Conservation (phyloP, 805 yeast genomes). For the Pichia gijzeniarum region DNA sequence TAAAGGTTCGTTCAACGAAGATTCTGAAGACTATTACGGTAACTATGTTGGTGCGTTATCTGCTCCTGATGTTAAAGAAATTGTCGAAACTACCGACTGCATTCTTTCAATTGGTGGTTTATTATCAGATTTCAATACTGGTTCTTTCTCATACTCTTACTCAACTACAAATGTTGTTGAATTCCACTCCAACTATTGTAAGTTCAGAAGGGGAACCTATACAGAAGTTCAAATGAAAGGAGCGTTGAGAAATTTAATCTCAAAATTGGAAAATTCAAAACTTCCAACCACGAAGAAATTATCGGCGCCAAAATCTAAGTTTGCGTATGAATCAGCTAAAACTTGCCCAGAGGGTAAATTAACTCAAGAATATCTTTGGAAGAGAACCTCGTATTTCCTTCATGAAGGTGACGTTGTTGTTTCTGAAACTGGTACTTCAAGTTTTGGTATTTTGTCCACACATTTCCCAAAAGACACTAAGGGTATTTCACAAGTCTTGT, state of each 20-base stretch:
- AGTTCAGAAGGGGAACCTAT: conserved; percentile 62
- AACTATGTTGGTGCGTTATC: conserved; percentile 82
- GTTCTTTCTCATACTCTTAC: conserved; percentile 74
- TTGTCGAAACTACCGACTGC: conserved; percentile 70
- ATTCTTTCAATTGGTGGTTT: conserved; percentile 76
- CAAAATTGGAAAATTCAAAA: conserved; percentile 28
- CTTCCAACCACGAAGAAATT: conserved; percentile 39
- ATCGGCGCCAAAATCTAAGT: conserved; percentile 44
- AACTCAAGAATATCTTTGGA: conserved; percentile 67
- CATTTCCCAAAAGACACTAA: conserved; percentile 55
- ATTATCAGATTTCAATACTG: conserved; percentile 85
- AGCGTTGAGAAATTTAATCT: conserved; percentile 39
- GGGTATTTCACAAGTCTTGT: conserved; percentile 68
- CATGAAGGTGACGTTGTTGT: conserved; percentile 60
- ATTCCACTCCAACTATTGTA: conserved; percentile 72
- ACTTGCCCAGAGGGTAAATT: conserved; percentile 40
- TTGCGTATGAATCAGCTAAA: conserved; percentile 36
- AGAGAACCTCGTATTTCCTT: conserved; percentile 54
- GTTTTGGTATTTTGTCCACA: conserved; percentile 63
- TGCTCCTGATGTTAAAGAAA: conserved; percentile 60
- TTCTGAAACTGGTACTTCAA: conserved; percentile 72
- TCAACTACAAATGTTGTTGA: conserved; percentile 69
- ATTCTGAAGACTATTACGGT: conserved; percentile 70
- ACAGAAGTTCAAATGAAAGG: conserved; percentile 68
- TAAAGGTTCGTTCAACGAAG: conserved; percentile 71